Base-by-base conservation (phyloP, 139 green algal genomes). In the Raphidocelis subcapitata region DNA sequence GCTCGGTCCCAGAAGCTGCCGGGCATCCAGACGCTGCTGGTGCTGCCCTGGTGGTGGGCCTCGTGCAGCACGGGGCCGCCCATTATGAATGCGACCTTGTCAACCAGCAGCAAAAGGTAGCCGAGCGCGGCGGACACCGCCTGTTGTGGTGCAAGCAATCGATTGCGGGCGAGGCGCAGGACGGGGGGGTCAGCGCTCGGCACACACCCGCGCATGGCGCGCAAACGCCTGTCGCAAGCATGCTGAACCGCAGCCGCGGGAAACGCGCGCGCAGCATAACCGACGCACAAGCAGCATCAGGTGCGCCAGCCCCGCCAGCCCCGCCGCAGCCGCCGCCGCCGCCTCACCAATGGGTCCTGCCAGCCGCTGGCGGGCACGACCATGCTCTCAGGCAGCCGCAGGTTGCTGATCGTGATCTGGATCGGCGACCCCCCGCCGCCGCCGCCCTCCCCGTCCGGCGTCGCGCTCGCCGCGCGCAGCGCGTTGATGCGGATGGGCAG, bases 61-160 rank as follows among this genome's bases (percentile, higher is more conserved):
- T 89, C 81, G 73, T 92, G 88, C 44, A 89, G 74, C 63, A 91
- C 51, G 3, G 88, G 88, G 0, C 82, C 85, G 28, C 84, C 83
- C 33, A 90, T 79, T 62, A 88, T 86, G 47, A 80, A 73, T 16
- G 65, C 71, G 16, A 90, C 73, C 29, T 89, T 68, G 55, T 93
- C 86, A 2, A 86, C 23, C 33, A 92, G 80, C 55, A 88, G 76
- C 60, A 90, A 76, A 35, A 85, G 44, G 83, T 92, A 92, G 67
- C 88, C 88, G 46, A 93, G 80, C 0, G 79, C 82, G 31, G 81
- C 73, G 56, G 68, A 83, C 33, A 82, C 76, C 24, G 75, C 55
- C 84, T 88, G 65, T 26, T 51, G 66, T 26, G 28, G 10, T 28
- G n/a, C 37, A 3, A 71, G 3, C 20, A 47, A 29, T 23, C 12